Percentiles rank a stretch among this genome's conserved stretches.
Evolutionary conservation across 768 basidiomycete species (phyloP).

Genomic region (Mycena polygramma): DNA sequence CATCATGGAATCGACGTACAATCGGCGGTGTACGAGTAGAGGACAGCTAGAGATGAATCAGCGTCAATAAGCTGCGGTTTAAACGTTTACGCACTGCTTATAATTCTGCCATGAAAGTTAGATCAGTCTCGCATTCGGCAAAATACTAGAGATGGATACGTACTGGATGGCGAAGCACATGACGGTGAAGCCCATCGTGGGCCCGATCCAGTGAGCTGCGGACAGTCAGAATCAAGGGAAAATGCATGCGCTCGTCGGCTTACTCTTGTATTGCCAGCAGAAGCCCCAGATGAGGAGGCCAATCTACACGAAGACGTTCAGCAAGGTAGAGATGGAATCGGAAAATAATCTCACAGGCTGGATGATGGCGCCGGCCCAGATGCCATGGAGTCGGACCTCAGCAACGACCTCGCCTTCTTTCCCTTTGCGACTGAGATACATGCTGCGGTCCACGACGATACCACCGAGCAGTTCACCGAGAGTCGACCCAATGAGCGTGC

Average conservation of each 20-base stretch:
- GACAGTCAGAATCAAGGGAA: not conserved
- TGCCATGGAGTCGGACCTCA: slow-evolving; percentile 34
- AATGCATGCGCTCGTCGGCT: not conserved
- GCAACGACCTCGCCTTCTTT: slow-evolving; percentile 27
- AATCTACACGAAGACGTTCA: slow-evolving; percentile 14
- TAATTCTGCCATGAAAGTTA: slow-evolving; percentile 13
- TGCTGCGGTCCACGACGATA: slow-evolving; percentile 36
- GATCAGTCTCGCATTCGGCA: not conserved
- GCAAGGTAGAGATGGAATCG: not conserved
- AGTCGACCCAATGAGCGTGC: slow-evolving; percentile 33
- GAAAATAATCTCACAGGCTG: slow-evolving; percentile 24
- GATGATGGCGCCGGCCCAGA: slow-evolving; percentile 36
- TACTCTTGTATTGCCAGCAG: slow-evolving; percentile 37
- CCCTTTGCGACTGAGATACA: slow-evolving; percentile 32
- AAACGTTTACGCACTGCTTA: slow-evolving; percentile 19
- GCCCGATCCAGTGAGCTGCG: slow-evolving; percentile 35
- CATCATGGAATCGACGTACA: not conserved
- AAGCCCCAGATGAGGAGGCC: slow-evolving; percentile 39
- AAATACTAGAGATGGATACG: not conserved
- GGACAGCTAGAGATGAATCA: slow-evolving; percentile 4
- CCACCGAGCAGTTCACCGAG: slow-evolving; percentile 37
- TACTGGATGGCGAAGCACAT: slow-evolving; percentile 36
- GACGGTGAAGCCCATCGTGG: slow-evolving; percentile 32
- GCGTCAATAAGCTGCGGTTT: not conserved
- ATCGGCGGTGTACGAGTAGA: slow-evolving; percentile 35